Conservation (phyloP, 345 rosid species). For the Adansonia digitata region DNA sequence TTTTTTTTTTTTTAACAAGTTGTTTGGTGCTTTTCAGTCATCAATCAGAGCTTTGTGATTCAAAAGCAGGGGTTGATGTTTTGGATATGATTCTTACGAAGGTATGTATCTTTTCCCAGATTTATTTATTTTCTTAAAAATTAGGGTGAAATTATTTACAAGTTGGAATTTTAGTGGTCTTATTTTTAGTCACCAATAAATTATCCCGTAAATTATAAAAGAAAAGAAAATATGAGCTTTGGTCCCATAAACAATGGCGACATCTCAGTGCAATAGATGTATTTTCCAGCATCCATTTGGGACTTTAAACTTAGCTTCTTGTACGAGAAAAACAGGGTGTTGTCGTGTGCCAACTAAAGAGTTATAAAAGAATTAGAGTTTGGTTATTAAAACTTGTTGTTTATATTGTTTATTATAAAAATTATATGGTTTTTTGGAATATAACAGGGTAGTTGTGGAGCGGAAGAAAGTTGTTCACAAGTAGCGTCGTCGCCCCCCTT, state of each 20-base stretch:
- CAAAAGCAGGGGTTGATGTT: conserved; percentile 53
- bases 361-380: not conserved
- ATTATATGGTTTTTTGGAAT: not conserved
- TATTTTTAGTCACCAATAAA: not conserved
- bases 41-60: conserved; percentile 58
- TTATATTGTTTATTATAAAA: not conserved
- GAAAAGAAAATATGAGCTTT: not conserved
- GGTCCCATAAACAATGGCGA: not conserved
- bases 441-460: conserved; percentile 55
- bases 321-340: not conserved
- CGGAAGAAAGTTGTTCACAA: conserved; percentile 45
- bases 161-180: not conserved
- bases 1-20: not conserved
- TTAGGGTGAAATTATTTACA: not conserved
- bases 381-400: not conserved
- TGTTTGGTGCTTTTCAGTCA: conserved; percentile 38
- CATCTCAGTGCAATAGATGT: not conserved
- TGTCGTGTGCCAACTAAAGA: not conserved
- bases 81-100: conserved; percentile 70
- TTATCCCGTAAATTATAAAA: not conserved
- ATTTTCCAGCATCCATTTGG: not conserved
- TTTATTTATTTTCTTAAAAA: not conserved
- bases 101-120: conserved; percentile 29
- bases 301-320: not conserved
- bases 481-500: conserved; percentile 5